These are phyloP conservation scores for Mallotus repandus DNA, from an alignment of 441 rosid genomes.

Conservation along the genomic window DNA sequence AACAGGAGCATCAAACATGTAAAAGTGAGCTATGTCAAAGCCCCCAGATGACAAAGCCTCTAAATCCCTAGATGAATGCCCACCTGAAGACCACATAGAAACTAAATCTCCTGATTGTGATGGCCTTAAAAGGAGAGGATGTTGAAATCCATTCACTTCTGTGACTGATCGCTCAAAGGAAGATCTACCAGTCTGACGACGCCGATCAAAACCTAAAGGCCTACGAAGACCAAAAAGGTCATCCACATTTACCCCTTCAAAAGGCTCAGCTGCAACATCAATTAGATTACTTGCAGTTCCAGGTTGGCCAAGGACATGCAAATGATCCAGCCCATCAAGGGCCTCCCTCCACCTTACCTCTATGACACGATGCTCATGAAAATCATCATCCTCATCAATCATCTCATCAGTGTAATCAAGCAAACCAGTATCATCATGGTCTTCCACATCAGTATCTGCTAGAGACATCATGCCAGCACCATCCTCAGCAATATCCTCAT, in stretches of 20 bases:
- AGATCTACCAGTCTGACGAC: slow-evolving; percentile 75
- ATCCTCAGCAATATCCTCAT: slow-evolving; percentile 92
- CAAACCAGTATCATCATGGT: slow-evolving; percentile 89
- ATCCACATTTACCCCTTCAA: slow-evolving; percentile 96
- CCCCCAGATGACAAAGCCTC: slow-evolving; percentile 70
- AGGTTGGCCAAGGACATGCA: slow-evolving; percentile 90
- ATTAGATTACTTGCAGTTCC: slow-evolving; percentile 71
- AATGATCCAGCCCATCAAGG: slow-evolving; percentile 89
- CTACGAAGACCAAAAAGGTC: slow-evolving; percentile 90
- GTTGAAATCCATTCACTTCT: slow-evolving; percentile 88
- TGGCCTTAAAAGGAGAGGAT: slow-evolving; percentile 90
- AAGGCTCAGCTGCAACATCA: slow-evolving; percentile 93
- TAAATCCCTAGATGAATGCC: slow-evolving; percentile 72
- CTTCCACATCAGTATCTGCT: slow-evolving; percentile 94
- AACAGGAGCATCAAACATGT: slow-evolving; percentile 96
- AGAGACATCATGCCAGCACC: slow-evolving; percentile 96
- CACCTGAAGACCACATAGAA: slow-evolving; percentile 68
- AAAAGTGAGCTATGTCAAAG: slow-evolving; percentile 80
- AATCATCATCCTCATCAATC: slow-evolving; percentile 98
- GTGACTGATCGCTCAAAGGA: slow-evolving; percentile 73
- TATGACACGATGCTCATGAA: slow-evolving; percentile 83
- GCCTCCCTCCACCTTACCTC: slow-evolving; percentile 98
- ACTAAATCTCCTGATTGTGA: slow-evolving; percentile 65
- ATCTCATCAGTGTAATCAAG: slow-evolving; percentile 93
- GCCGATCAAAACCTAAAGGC: slow-evolving; percentile 88